Evolutionary conservation across 345 rosid species (phyloP).

Genomic region (Eutrema japonicum): DNA sequence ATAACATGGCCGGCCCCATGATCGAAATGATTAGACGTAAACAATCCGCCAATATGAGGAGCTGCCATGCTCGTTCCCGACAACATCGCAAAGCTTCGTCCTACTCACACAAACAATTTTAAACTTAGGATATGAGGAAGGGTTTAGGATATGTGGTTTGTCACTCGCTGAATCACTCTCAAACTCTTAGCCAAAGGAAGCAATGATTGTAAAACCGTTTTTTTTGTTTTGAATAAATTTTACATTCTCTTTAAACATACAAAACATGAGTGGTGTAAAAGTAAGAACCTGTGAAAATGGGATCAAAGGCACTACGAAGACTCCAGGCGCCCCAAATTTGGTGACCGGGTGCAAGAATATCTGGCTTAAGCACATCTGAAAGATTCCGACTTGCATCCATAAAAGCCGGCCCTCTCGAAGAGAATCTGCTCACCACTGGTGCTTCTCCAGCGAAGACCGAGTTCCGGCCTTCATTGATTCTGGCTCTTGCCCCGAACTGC

Average conservation of each 20-base stretch:
- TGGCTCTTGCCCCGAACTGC: conserved; percentile 55
- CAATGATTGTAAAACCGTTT: too few relatives aligned
- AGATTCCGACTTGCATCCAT: conserved; percentile 50
- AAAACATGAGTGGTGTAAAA: too few relatives aligned
- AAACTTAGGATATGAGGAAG: background rate
- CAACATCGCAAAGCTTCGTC: conserved; percentile 65
- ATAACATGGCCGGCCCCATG: conserved; percentile 73
- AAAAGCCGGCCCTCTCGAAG: conserved; percentile 82
- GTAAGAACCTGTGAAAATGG: conserved; percentile 52
- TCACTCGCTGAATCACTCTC: too few relatives aligned
- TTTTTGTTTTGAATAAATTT: too few relatives aligned
- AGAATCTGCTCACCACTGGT: conserved; percentile 70
- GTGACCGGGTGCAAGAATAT: conserved; percentile 85
- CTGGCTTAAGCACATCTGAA: conserved; percentile 80
- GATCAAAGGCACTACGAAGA: conserved; percentile 69
- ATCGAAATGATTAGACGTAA: conserved; percentile 63
- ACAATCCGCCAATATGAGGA: conserved; percentile 58
- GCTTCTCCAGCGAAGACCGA: conserved; percentile 57
- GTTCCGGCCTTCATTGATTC: conserved; percentile 68
- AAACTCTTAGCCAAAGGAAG: too few relatives aligned
- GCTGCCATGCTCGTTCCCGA: conserved; percentile 96
- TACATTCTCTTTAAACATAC: too few relatives aligned
- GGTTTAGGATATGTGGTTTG: too few relatives aligned
- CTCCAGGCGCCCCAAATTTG: conserved; percentile 98
- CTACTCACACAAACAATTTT: conserved; percentile 39